Percentiles rank a stretch among this genome's conserved stretches.
phyloP scores from a whole-genome alignment of 345 rosid species.

The Salix arbutifolia region DNA sequence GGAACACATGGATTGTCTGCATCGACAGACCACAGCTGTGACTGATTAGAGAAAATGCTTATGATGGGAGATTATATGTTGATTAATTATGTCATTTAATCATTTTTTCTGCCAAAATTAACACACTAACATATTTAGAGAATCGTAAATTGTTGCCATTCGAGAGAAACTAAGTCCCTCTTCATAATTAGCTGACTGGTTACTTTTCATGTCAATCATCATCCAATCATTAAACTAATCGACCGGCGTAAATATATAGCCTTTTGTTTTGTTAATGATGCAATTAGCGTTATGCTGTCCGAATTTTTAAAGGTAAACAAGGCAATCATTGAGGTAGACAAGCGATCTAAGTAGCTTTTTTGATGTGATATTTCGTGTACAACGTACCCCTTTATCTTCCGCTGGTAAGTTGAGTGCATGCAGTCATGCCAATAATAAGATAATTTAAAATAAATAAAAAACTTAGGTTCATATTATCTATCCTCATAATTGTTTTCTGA shows the following conservation, averaged over 20 bases:
- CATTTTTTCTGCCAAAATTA: not conserved
- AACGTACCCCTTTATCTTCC: not conserved
- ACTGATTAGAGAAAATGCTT: not conserved
- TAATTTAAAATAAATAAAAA: not conserved
- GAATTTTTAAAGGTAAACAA: not conserved
- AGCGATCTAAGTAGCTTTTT: not conserved
- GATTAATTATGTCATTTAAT: not conserved
- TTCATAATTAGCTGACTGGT: not conserved
- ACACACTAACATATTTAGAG: not conserved
- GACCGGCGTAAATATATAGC: not conserved
- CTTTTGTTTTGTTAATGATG: not conserved
- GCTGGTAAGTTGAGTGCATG: not conserved
- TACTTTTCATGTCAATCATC: not conserved
- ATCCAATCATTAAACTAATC: not conserved
- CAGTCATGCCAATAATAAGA: not conserved
- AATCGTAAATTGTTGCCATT: not conserved
- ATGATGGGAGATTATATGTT: not conserved
- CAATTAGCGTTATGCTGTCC: not conserved
- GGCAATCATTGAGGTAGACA: not conserved
- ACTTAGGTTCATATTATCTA: not conserved
- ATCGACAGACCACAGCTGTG: not conserved
- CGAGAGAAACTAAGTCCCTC: not conserved
- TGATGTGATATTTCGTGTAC: not conserved
- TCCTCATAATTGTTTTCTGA: not conserved
- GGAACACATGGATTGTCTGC: slow-evolving; percentile 30